Evolutionary conservation across 306 rosid species (phyloP), one percentile per base, ranked within the genome.

Genomic region (Cucurbita moschata): DNA sequence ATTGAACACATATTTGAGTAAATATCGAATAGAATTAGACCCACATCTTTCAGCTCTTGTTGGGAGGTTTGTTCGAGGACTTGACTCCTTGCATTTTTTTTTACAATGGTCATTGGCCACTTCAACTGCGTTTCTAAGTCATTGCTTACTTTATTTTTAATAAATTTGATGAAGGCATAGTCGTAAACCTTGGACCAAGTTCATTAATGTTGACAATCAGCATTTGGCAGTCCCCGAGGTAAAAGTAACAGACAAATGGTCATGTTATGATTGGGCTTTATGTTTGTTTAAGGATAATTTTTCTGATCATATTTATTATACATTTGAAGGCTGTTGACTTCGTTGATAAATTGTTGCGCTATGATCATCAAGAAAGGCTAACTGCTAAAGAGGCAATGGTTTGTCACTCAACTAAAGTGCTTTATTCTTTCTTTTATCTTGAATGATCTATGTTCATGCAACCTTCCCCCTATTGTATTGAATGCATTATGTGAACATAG

Each of bases 331-430:
- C 99, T 65, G 86, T 94, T 65, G 99, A 94, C 87, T 94, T 89
- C 83, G 92, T 94, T 78, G 99, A 94, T 82, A 94, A 91, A 81
- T 96, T 94, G 71, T 93, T 94, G 50, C 90, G 91, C 13, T 94
- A 94, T 76, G 97, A 94, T 81, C 97, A 94, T 83, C 97, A 91
- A 70, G 99, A 91, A 85, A 85, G 99, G 86, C 85, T 91, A 44
- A 89, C 99, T 51, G 99, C 97, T 59, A 88, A 81, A 85, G 99
- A 94, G 82, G 99, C 99, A 68, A 94, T 91, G 97, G 97, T 94
- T 86, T 77, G 53, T 42, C 18, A 66, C 16, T 43, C 38, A 10
- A 66, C 38, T 43, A 19, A 5, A 43, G 18, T 10, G 6, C 12
- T 43, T 42, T 10, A 26, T 10, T 4, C 66, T 73, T 73, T 12